phyloP scores from a whole-genome alignment of 1,139 yeast genomes.

The Eremothecium sinecaudum region DNA sequence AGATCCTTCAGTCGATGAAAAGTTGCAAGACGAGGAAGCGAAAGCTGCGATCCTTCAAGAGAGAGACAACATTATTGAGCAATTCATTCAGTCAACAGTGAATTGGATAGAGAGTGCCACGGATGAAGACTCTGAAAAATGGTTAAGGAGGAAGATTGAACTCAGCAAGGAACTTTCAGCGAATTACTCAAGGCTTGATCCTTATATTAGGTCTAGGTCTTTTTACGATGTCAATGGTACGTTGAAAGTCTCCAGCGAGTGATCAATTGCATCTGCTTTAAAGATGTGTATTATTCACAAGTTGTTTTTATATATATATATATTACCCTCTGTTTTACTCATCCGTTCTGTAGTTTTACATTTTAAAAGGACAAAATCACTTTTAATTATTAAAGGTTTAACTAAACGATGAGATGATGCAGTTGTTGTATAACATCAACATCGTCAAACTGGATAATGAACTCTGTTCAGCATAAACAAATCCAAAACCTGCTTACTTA shows the following conservation, averaged over 20 bases:
- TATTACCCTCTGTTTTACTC: no score
- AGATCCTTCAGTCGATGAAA: conserved; percentile 46
- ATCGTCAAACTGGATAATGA: neutral
- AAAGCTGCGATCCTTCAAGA: conserved; percentile 37
- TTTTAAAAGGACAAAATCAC: neutral
- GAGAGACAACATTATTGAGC: conserved; percentile 39
- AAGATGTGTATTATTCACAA: no score
- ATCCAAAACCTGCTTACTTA: no score
- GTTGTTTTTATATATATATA: no score
- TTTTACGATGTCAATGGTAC: conserved; percentile 54
- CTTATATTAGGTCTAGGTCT: conserved; percentile 61
- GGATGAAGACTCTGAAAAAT: conserved; percentile 37
- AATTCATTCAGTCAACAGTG: conserved; percentile 49
- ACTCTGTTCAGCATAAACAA: neutral
- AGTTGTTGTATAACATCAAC: no score
- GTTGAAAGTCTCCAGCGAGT: conserved; percentile 25
- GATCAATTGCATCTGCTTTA: neutral
- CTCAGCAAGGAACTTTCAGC: conserved; percentile 42
- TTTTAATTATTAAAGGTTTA: neutral
- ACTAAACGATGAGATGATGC: no score
- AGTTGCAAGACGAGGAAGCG: conserved; percentile 36
- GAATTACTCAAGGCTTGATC: conserved; percentile 58
- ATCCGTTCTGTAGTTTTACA: neutral
- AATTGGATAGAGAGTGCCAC: conserved; percentile 55
- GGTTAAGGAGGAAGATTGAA: conserved; percentile 40